Conservation (phyloP, 139 green algal species). For the Closterium sp. region DNA sequence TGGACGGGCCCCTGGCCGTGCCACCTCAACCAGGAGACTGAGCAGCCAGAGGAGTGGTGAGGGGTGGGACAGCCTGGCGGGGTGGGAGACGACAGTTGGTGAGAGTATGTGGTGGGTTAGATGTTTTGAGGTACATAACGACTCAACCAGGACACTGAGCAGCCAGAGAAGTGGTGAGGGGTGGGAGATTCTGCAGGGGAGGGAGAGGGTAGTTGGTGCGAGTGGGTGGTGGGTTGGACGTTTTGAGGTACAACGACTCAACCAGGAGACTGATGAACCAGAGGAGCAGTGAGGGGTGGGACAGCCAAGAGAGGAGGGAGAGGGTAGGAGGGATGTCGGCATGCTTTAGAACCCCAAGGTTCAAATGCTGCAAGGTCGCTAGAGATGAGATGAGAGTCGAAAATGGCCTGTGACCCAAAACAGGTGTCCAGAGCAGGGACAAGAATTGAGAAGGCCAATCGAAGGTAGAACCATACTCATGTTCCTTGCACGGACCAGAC, state of each 20-base stretch:
- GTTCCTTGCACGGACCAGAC: neutral
- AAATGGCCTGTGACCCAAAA: too few relatives aligned
- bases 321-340: neutral
- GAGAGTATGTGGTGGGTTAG: too few relatives aligned
- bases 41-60: neutral
- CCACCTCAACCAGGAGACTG: constrained; percentile 26
- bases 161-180: neutral
- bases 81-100: neutral
- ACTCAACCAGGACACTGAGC: neutral
- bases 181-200: neutral
- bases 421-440: too few relatives aligned
- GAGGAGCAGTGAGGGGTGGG: neutral
- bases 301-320: neutral
- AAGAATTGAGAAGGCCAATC: too few relatives aligned
- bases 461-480: too few relatives aligned
- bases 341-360: neutral
- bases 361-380: too few relatives aligned
- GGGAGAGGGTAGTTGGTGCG: neutral
- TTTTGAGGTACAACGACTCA: too few relatives aligned
- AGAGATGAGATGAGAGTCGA: too few relatives aligned
- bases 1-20: neutral
- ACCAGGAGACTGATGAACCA: too few relatives aligned
- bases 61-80: neutral
- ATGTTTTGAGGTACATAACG: neutral
- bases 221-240: too few relatives aligned